Base-by-base conservation (phyloP, 805 yeast species). In the Ogataea trehaloabstinens region DNA sequence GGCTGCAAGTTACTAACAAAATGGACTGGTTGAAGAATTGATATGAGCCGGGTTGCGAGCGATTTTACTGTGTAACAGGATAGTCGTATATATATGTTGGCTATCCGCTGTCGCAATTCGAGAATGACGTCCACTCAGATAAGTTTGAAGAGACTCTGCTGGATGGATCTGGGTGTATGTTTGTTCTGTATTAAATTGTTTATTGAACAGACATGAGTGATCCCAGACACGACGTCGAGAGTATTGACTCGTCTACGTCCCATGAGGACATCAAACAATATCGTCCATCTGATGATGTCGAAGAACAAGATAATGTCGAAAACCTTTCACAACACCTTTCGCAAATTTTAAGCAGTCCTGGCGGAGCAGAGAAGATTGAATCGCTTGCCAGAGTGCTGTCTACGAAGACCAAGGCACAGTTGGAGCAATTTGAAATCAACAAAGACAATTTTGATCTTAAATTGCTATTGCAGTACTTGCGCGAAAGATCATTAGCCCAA, bases 361-460 rank as follows among this genome's bases (percentile, higher is more conserved):
- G 52, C 32, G 61, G 61, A 44, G 42, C 49, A 11, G 49, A 55
- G 33, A 67, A 65, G 49, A 58, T 74, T 39, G 75, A 68, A 46
- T 63, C 76, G n/a, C 58, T 74, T 44, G 73, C 78, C 3, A 68
- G 76, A 59, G 68, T 68, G 30, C 49, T 74, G 30, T 73, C 79
- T 7, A 69, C 75, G 11, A 70, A 69, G 53, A 70, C 76, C 17
- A 68, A 68, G 40, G 65, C 63, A 28, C 68, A 74, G 44, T 58
- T 70, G 55, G 69, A 68, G 29, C 49, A 55, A 22, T 67, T 74
- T 40, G 76, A 71, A 53, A 59, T 73, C 27, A 61, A 71, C 33
- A 60, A 61, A 18, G 60, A 72, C 27, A 70, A 73, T 50, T 74
- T 74, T 45, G 78, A 74, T 56, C 54, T 74, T 35, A 55, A 66